phyloP scores from a whole-genome alignment of 306 rosid genomes.

The Glycine latifolia region DNA sequence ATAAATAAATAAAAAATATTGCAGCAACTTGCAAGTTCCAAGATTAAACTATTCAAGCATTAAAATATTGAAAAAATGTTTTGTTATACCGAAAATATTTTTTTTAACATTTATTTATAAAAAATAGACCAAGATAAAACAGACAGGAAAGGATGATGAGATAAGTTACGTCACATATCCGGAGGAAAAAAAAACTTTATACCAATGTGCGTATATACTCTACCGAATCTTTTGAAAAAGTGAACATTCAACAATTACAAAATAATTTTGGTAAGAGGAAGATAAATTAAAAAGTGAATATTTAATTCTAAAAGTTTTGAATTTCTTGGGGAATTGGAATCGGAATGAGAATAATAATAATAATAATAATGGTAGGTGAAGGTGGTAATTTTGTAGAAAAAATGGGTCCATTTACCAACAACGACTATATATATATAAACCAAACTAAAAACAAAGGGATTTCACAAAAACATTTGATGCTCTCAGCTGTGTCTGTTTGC shows the following conservation, averaged over 20 bases:
- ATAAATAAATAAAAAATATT: not conserved
- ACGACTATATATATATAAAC: not conserved
- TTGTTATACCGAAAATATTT: not conserved
- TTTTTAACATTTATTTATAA: too few species aligned
- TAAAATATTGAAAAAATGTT: not conserved
- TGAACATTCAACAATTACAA: not conserved
- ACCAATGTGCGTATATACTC: not conserved
- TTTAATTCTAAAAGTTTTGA: not conserved
- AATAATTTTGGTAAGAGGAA: not conserved
- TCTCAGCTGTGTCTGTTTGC: not conserved
- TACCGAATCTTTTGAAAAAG: not conserved
- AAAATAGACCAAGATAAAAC: not conserved
- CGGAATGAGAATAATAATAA: not conserved
- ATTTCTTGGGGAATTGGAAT: not conserved
- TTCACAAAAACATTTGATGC: not conserved
- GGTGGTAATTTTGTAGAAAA: constrained; percentile 37
- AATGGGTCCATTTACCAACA: constrained; percentile 37
- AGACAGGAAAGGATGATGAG: not conserved
- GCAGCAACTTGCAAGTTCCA: not conserved
- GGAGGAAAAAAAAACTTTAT: not conserved
- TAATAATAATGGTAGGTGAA: not conserved
- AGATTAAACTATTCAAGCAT: not conserved
- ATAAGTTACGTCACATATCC: not conserved
- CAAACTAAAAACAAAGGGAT: constrained; percentile 9
- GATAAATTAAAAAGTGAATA: not conserved